phyloP scores from a whole-genome alignment of 75 land plant genomes.

The Sequoia sempervirens region DNA sequence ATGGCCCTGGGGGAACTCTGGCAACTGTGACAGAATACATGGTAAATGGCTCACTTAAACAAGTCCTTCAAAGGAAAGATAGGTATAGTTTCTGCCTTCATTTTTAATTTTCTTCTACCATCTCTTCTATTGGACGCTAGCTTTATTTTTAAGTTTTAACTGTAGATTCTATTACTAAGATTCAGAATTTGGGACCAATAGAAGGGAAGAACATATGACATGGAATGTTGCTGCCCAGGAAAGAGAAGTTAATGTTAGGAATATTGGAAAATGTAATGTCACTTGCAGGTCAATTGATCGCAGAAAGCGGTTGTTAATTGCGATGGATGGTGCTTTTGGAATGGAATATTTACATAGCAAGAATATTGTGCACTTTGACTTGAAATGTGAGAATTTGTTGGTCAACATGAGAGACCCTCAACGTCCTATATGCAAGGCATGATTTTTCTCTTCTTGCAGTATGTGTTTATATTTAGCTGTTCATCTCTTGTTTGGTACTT shows the following conservation, averaged over 20 bases:
- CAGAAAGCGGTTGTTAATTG: slow-evolving; percentile 69
- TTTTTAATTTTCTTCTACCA: slow-evolving; percentile 3
- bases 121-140: not conserved
- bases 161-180: not conserved
- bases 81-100: slow-evolving; percentile 35
- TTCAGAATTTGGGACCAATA: not conserved
- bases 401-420: slow-evolving; percentile 91
- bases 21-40: slow-evolving; percentile 95
- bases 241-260: not conserved
- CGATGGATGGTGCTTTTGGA: slow-evolving; percentile 98
- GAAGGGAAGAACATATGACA: not conserved
- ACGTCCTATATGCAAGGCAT: slow-evolving; percentile 94
- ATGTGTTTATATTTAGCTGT: not conserved
- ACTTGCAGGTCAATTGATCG: slow-evolving; percentile 70
- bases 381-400: slow-evolving; percentile 92
- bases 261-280: not conserved
- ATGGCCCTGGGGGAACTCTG: slow-evolving; percentile 90
- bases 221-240: not conserved
- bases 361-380: slow-evolving; percentile 92
- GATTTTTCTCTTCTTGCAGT: not conserved
- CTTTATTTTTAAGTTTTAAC: slow-evolving; percentile 6
- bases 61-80: slow-evolving; percentile 71
- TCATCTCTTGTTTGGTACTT: not conserved
- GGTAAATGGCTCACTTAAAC: slow-evolving; percentile 89
- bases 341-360: slow-evolving; percentile 94